phyloP scores from a whole-genome alignment of 805 yeast species.

The Cyberlindnera sargentensis region DNA sequence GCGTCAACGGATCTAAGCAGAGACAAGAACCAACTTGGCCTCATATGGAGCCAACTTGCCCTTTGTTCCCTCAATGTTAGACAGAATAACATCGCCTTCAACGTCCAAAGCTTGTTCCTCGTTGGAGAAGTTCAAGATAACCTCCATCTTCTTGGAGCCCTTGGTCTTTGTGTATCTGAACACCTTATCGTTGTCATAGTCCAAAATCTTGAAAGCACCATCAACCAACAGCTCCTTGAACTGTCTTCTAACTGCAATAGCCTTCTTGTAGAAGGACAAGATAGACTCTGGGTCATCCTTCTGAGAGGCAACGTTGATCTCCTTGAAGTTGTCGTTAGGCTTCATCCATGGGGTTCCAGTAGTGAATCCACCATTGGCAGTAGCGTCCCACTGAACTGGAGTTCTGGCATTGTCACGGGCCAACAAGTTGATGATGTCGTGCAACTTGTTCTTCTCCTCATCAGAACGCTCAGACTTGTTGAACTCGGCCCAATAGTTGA shows the following conservation, averaged over 20 bases:
- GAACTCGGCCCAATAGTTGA: conserved; percentile 34
- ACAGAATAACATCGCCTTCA: neutral
- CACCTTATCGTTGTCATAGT: conserved; percentile 33
- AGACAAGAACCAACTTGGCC: neutral
- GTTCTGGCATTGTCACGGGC: conserved; percentile 51
- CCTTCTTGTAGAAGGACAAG: conserved; percentile 38
- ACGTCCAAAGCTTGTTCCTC: conserved; percentile 11
- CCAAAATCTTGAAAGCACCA: conserved; percentile 40
- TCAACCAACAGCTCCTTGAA: conserved; percentile 37
- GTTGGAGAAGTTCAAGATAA: conserved; percentile 37
- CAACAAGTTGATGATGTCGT: conserved; percentile 30
- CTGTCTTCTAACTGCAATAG: conserved; percentile 36
- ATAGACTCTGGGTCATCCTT: conserved; percentile 38
- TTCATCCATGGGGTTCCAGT: conserved; percentile 46
- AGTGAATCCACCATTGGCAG: conserved; percentile 41
- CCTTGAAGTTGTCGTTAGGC: conserved; percentile 41
- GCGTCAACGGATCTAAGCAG: too few species aligned
- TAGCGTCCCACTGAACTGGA: conserved; percentile 48
- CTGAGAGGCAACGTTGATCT: conserved; percentile 43
- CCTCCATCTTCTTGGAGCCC: conserved; percentile 28
- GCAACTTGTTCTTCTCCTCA: conserved; percentile 23
- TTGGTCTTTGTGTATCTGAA: conserved; percentile 36
- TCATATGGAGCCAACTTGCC: neutral
- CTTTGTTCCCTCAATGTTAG: neutral
- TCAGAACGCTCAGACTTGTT: conserved; percentile 20